Evolutionary conservation across 2,329 filamentous ascomycete species (phyloP).

Genomic region (Ophiosphaerella narmari): DNA sequence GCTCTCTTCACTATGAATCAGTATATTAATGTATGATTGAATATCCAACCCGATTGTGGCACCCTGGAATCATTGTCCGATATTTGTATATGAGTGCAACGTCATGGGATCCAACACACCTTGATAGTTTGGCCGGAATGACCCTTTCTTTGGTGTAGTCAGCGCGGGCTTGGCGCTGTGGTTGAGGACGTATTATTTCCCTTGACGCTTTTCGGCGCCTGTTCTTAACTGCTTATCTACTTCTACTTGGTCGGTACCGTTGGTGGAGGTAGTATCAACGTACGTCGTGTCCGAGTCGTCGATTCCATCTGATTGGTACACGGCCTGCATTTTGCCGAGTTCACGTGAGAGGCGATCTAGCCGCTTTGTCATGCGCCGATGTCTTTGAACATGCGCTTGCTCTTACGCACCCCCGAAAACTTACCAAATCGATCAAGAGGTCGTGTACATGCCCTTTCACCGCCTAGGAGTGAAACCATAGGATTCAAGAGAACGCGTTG

Average conservation of each 20-base stretch:
- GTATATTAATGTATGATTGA: background rate
- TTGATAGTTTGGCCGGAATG: background rate
- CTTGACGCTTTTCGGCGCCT: slow-evolving; percentile 5
- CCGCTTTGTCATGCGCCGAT: slow-evolving; percentile 18
- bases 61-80: too few relatives aligned
- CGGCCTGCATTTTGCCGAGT: slow-evolving; percentile 26
- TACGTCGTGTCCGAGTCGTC: slow-evolving; percentile 9
- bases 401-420: background rate
- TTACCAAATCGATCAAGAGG: background rate
- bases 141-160: slow-evolving; percentile 7
- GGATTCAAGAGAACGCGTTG: background rate
- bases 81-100: too few relatives aligned
- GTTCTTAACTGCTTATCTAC: background rate
- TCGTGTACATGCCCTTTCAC: slow-evolving; percentile 1
- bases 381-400: background rate
- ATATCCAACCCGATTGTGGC: too few relatives aligned
- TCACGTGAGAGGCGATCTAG: slow-evolving; percentile 29
- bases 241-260: background rate
- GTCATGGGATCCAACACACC: background rate
- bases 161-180: slow-evolving; percentile 7
- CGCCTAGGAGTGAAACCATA: background rate
- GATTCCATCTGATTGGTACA: slow-evolving; percentile 29
- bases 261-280: slow-evolving; percentile 7
- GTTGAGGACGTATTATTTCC: slow-evolving; percentile 5
- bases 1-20: slow-evolving; percentile 4